phyloP scores from a whole-genome alignment of 495 filamentous ascomycete species.

The Penicillium steckii region DNA sequence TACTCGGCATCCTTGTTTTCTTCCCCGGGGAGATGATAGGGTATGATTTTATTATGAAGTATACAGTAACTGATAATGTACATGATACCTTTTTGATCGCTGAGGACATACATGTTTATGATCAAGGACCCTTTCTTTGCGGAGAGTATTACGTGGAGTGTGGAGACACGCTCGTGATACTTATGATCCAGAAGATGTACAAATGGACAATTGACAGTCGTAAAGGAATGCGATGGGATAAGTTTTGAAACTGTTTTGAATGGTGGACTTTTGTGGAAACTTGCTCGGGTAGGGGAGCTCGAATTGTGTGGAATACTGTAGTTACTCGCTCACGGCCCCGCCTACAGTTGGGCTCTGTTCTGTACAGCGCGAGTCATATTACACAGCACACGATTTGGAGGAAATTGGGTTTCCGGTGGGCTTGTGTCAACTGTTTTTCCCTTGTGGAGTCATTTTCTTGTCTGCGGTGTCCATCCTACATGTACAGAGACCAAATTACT shows the following conservation, averaged over 20 bases:
- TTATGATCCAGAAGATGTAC: background rate
- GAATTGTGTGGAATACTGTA: background rate
- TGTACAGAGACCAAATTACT: too few relatives aligned
- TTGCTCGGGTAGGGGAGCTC: background rate
- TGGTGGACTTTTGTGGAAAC: too few relatives aligned
- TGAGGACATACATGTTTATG: too few relatives aligned
- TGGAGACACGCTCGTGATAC: background rate
- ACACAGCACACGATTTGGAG: too few relatives aligned
- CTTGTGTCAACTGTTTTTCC: background rate
- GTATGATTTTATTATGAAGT: background rate
- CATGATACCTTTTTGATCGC: too few relatives aligned
- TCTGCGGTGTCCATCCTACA: background rate
- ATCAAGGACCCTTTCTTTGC: background rate
- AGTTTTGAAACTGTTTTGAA: too few relatives aligned
- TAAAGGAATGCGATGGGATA: background rate
- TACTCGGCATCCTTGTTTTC: background rate
- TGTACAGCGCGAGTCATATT: too few relatives aligned
- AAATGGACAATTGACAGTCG: background rate
- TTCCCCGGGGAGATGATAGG: background rate
- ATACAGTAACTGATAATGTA: too few relatives aligned
- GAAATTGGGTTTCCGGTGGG: background rate
- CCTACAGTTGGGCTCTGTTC: background rate
- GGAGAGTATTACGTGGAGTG: background rate
- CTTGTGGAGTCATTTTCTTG: background rate
- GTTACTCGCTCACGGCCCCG: background rate